A percentile compares a stretch with the other conserved stretches of the same genome.
These are phyloP conservation scores for Candida silvatica DNA, from an alignment of 805 yeast species.

Conservation along the genomic window DNA sequence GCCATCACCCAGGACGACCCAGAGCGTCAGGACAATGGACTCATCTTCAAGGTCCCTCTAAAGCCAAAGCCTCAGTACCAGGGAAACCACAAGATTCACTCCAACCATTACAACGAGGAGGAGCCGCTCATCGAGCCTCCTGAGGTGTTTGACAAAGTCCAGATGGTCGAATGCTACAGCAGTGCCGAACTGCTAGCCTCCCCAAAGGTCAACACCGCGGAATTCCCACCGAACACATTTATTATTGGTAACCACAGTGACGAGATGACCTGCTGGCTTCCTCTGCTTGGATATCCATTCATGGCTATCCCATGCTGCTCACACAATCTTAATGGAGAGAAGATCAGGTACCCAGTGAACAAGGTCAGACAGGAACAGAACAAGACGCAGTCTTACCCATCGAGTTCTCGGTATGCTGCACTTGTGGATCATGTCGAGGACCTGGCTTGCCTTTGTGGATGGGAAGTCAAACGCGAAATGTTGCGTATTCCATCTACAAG, in stretches of 20 bases:
- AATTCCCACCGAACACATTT: slow-evolving; percentile 65
- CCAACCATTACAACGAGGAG: slow-evolving; percentile 6
- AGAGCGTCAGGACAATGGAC: slow-evolving; percentile 49
- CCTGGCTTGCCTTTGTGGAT: slow-evolving; percentile 60
- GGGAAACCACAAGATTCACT: slow-evolving; percentile 9
- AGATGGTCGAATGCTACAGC: slow-evolving; percentile 45
- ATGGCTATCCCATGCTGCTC: slow-evolving; percentile 95
- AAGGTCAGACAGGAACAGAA: slow-evolving; percentile 13
- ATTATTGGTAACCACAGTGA: slow-evolving; percentile 93
- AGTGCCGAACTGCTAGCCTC: slow-evolving; percentile 44
- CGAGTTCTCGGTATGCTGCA: slow-evolving; percentile 69
- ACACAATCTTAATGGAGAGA: slow-evolving; percentile 73
- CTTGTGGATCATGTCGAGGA: slow-evolving; percentile 79
- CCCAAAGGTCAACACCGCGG: slow-evolving; percentile 49
- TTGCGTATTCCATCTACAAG: slow-evolving; percentile 90
- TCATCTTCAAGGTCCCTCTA: slow-evolving; percentile 46
- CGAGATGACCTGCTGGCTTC: slow-evolving; percentile 93
- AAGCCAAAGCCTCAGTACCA: slow-evolving; percentile 17
- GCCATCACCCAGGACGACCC: slow-evolving; percentile 46
- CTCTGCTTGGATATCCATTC: slow-evolving; percentile 77
- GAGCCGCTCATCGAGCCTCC: slow-evolving; percentile 1
- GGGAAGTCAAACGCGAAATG: slow-evolving; percentile 82
- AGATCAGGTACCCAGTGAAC: slow-evolving; percentile 52
- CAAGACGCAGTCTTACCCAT: slow-evolving; percentile 20
- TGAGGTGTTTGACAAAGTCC: slow-evolving; percentile 21